Conservation (phyloP, 1,139 yeast genomes). For the Nakaseomyces nivariensis region DNA sequence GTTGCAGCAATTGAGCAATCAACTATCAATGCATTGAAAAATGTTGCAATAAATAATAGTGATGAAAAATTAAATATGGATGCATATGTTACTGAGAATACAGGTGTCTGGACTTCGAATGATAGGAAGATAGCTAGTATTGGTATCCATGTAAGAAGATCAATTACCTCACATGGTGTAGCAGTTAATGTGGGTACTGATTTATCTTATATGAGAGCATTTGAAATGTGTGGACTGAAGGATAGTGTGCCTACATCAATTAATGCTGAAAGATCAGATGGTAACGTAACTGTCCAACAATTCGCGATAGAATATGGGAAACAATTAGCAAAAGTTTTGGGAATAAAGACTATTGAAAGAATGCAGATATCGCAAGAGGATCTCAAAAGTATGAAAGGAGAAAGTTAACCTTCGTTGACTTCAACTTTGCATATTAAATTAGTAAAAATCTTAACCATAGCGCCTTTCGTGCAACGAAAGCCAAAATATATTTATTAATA, state of each 20-base stretch:
- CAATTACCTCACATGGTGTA: conserved; percentile 82
- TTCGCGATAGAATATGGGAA: conserved; percentile 45
- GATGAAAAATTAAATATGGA: conserved; percentile 33
- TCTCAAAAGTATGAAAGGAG: conserved; percentile 11
- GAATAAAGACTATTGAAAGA: conserved; percentile 38
- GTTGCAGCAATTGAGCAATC: conserved; percentile 62
- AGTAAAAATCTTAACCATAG: no score
- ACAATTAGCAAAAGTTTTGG: conserved; percentile 41
- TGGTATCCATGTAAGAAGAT: conserved; percentile 78
- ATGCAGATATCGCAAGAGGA: conserved; percentile 25
- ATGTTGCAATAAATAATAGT: conserved; percentile 21
- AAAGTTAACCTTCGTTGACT: neutral
- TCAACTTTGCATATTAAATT: no score
- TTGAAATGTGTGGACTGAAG: conserved; percentile 82
- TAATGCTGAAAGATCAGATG: conserved; percentile 20
- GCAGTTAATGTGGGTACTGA: conserved; percentile 75
- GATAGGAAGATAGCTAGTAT: conserved; percentile 72
- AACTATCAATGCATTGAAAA: conserved; percentile 43
- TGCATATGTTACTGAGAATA: conserved; percentile 52
- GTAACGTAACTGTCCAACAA: conserved; percentile 30
- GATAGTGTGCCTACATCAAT: conserved; percentile 48
- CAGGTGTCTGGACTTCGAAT: conserved; percentile 77
- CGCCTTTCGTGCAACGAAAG: no score
- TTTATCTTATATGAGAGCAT: conserved; percentile 53
- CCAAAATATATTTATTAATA: neutral